Base-by-base conservation (phyloP, 805 yeast genomes). In the Lipomyces sp. region DNA sequence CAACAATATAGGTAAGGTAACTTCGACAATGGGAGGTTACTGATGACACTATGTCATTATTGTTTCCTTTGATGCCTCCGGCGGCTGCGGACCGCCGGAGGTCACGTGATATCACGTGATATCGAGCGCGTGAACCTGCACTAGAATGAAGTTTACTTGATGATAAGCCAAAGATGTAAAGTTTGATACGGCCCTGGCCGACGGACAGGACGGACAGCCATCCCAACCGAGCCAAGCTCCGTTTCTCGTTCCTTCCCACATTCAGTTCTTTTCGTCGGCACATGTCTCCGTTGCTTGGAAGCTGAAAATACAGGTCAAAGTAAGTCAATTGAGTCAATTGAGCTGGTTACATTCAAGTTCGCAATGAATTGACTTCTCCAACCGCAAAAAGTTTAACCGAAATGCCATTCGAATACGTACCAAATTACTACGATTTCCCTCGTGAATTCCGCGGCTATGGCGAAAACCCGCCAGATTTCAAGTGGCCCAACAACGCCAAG, bases 401-500 rank as follows among this genome's bases (percentile, higher is more conserved):
- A 42, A 53, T 53, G 57, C 57, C 53, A 53, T 57, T 45, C 53
- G 53, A 59, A 55, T 68, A 68, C 67, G 42, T 30, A 7, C 71
- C 71, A 32, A 65, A 51, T 54, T 68, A 68, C 67, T 68, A 68
- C 65, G 71, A 68, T 56, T 68, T 68, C 39, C 69, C 71, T 15
- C 73, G 79, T 45, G 77, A 77, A 54, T 62, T 74, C 54, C 63
- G 72, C 18, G 79, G 79, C 15, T 77, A 75, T 60, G 79, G 79
- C 32, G 77, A 75, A 59, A 60, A 69, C 18, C 71, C 77, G 34
- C 68, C 75, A 13, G 72, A 76, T 53, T 72, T 75, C 57, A 70
- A 75, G 61, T 77, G 80, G 80, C 80, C 80, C n/a, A 73, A 74
- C 48, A 69, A 71, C 50, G 75, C 78, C 35, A 75, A 73, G 64